A percentile compares a stretch with the other conserved stretches of the same genome.
These are phyloP conservation scores for Nakaseomyces glabratus DNA, from an alignment of 1,139 yeast species.

Conservation along the genomic window DNA sequence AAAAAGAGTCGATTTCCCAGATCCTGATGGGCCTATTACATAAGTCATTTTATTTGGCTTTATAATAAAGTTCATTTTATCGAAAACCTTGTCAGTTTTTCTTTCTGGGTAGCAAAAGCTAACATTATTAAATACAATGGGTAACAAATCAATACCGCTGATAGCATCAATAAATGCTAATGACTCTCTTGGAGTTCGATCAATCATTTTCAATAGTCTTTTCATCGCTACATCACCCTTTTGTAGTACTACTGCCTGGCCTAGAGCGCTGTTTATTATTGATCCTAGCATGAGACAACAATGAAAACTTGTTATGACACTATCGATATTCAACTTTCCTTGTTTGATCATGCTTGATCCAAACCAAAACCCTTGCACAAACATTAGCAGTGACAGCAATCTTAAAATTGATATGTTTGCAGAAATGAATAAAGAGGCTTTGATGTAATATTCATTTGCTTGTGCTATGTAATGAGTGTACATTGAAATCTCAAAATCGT, in stretches of 20 bases:
- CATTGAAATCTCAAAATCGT: conserved; percentile 40
- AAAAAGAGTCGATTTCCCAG: conserved; percentile 82
- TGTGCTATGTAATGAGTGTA: conserved; percentile 36
- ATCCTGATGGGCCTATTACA: conserved; percentile 78
- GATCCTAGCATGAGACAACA: conserved; percentile 67
- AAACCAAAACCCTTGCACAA: conserved; percentile 88
- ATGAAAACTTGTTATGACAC: conserved; percentile 74
- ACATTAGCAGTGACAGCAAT: conserved; percentile 56
- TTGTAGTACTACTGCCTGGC: conserved; percentile 47
- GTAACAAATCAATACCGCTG: conserved; percentile 7
- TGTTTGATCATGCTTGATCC: conserved; percentile 58
- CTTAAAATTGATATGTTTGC: conserved; percentile 53
- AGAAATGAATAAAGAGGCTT: conserved; percentile 42
- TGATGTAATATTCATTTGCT: conserved; percentile 43
- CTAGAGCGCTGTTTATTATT: conserved; percentile 43
- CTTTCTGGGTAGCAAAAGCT: conserved; percentile 56
- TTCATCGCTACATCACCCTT: conserved; percentile 55
- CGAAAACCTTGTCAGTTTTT: conserved; percentile 37
- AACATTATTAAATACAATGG: conserved; percentile 38
- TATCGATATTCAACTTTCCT: conserved; percentile 45
- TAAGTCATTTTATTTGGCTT: conserved; percentile 44
- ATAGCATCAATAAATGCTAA: conserved; percentile 39
- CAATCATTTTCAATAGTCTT: conserved; percentile 8
- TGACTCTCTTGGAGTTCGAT: conserved; percentile 14
- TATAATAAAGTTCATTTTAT: conserved; percentile 39